Percentiles rank a stretch among this genome's conserved stretches.
These are phyloP conservation scores for grape (Vitis vinifera) DNA, from an alignment of 164 flowering plant genomes.

Conservation along the genomic window DNA sequence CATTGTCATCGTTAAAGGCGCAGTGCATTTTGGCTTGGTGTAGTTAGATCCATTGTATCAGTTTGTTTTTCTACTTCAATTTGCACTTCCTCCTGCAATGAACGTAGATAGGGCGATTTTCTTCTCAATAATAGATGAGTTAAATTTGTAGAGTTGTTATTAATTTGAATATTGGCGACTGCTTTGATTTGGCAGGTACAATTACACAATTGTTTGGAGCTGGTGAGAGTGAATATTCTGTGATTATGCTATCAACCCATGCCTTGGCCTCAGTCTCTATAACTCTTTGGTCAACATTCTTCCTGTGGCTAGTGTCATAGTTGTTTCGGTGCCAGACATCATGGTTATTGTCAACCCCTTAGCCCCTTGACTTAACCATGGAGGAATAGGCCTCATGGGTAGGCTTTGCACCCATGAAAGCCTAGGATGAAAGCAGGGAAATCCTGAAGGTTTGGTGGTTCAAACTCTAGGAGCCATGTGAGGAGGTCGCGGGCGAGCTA, in stretches of 20 bases:
- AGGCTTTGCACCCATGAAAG: too few relatives aligned
- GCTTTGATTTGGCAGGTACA: not conserved
- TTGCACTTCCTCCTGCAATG: conserved; percentile 36
- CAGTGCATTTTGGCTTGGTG: conserved; percentile 23
- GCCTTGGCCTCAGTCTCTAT: not conserved
- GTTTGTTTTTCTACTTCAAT: conserved; percentile 39
- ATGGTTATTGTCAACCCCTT: too few relatives aligned
- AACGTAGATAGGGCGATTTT: conserved; percentile 19
- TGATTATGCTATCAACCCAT: conserved; percentile 26
- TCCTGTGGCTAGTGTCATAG: conserved; percentile 20
- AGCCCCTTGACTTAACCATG: too few relatives aligned
- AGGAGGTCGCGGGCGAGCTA: too few relatives aligned
- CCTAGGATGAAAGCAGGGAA: too few relatives aligned
- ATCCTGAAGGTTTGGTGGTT: too few relatives aligned
- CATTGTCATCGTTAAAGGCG: conserved; percentile 22
- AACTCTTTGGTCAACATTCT: conserved; percentile 14
- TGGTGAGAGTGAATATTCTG: conserved; percentile 24
- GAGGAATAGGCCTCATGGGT: too few relatives aligned
- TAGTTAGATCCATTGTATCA: conserved; percentile 24
- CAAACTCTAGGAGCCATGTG: too few relatives aligned
- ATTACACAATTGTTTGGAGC: conserved; percentile 15
- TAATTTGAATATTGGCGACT: too few relatives aligned
- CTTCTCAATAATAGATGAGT: too few relatives aligned
- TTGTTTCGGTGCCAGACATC: too few relatives aligned
- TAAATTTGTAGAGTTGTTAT: too few relatives aligned